Percentiles rank a stretch among this genome's conserved stretches.
phyloP scores from a whole-genome alignment of 164 flowering plant genomes.

The Aristolochia californica region DNA sequence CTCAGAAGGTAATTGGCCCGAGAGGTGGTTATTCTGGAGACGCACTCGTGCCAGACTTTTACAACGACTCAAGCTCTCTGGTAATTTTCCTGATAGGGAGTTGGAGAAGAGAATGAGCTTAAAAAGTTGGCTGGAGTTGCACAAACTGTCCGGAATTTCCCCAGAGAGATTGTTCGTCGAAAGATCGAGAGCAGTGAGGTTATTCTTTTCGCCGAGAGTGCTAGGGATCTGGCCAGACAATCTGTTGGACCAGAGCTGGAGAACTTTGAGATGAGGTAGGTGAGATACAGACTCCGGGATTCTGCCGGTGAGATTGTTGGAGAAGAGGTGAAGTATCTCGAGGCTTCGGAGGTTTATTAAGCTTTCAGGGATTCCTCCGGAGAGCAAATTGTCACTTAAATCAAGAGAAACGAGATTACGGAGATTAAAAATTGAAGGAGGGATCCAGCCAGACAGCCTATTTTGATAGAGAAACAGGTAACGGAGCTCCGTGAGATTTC shows the following conservation, averaged over 20 bases:
- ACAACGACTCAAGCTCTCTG: conserved; percentile 39
- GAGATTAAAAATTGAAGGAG: conserved; percentile 36
- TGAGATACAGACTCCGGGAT: conserved; percentile 47
- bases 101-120: conserved; percentile 87
- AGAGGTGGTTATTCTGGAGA: conserved; percentile 49
- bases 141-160: conserved; percentile 43
- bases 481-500: conserved; percentile 48
- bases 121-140: conserved; percentile 38
- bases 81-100: conserved; percentile 43
- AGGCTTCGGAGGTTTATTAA: conserved; percentile 35
- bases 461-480: conserved; percentile 67
- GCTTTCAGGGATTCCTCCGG: conserved; percentile 59
- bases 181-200: conserved; percentile 64
- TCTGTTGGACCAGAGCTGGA: conserved; percentile 68
- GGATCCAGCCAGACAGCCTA: conserved; percentile 50
- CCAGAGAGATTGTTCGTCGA: conserved; percentile 70
- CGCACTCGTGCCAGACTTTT: conserved; percentile 54
- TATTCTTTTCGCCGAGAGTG: conserved; percentile 43
- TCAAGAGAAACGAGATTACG: conserved; percentile 56
- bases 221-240: conserved; percentile 61
- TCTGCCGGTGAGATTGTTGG: conserved; percentile 56
- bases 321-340: conserved; percentile 63
- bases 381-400: conserved; percentile 58
- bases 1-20: conserved; percentile 42
- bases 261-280: conserved; percentile 51